Conservation (phyloP, 192 early-diverging fungal genomes). For the Dissophora globulifera region DNA sequence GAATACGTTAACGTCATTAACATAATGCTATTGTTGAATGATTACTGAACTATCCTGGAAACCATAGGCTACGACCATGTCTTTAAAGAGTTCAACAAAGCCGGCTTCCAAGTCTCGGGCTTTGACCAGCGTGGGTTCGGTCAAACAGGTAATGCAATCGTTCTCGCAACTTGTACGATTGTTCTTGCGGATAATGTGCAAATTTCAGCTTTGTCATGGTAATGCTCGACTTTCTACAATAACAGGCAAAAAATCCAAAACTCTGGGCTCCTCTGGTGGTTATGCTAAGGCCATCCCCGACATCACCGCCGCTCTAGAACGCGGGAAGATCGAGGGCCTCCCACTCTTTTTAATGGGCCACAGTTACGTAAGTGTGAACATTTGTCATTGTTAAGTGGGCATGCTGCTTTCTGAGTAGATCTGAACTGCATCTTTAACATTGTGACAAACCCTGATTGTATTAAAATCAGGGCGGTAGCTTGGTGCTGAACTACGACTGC, state of each 20-base stretch:
- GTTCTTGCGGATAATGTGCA: no score
- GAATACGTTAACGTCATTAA: no score
- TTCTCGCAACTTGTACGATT: not conserved
- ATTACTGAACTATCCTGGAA: no score
- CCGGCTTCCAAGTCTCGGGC: constrained; percentile 63
- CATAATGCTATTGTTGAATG: no score
- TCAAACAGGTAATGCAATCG: constrained; percentile 53
- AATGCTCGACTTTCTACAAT: no score
- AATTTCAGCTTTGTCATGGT: no score
- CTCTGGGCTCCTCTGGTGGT: constrained; percentile 56
- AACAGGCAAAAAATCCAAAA: constrained; percentile 52
- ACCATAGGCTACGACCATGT: constrained; percentile 64
- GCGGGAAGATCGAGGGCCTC: constrained; percentile 38
- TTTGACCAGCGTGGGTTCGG: constrained; percentile 76
- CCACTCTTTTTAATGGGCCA: constrained; percentile 66
- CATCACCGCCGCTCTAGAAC: constrained; percentile 56
- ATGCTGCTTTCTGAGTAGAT: no score
- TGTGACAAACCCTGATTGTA: no score
- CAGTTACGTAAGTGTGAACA: constrained; percentile 49
- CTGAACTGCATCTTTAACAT: no score
- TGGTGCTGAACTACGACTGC: constrained; percentile 65
- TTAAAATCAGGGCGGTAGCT: constrained; percentile 56
- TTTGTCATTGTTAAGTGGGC: no score
- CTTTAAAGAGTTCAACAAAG: constrained; percentile 60
- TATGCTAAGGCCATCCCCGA: constrained; percentile 54